Conservation (phyloP, 768 basidiomycete species). For the Pisolithus orientalis region DNA sequence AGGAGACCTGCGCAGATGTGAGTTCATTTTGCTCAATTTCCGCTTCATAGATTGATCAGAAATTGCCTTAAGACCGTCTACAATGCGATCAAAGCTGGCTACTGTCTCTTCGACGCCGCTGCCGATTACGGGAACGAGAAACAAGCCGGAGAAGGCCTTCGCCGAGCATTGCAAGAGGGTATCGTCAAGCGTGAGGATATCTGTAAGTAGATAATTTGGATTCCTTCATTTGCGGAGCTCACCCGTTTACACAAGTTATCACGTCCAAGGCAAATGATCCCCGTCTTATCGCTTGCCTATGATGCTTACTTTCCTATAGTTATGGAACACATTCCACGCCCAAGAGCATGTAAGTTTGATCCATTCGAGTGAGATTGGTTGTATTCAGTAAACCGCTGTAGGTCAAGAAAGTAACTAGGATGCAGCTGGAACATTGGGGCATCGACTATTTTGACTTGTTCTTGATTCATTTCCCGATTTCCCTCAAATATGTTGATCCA, state of each 20-base stretch:
- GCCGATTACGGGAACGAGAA: constrained; percentile 89
- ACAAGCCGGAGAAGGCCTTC: constrained; percentile 74
- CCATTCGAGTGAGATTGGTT: not conserved
- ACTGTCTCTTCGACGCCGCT: constrained; percentile 82
- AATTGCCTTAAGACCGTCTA: constrained; percentile 56
- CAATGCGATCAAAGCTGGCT: constrained; percentile 79
- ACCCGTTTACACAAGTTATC: constrained; percentile 44
- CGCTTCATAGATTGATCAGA: constrained; percentile 1
- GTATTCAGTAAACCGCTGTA: constrained; percentile 16
- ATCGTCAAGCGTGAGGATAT: constrained; percentile 85
- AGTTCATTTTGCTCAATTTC: constrained; percentile 9
- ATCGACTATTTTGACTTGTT: constrained; percentile 80
- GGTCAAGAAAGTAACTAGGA: constrained; percentile 49
- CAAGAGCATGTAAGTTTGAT: constrained; percentile 54
- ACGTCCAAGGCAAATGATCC: constrained; percentile 61
- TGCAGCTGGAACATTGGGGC: constrained; percentile 77
- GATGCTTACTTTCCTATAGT: constrained; percentile 30
- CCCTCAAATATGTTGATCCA: constrained; percentile 77
- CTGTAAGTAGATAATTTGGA: constrained; percentile 41
- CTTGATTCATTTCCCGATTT: constrained; percentile 81
- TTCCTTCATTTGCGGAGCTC: not conserved
- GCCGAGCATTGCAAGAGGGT: constrained; percentile 72
- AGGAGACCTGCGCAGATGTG: constrained; percentile 54
- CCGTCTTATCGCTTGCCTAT: not conserved
- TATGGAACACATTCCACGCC: constrained; percentile 90